phyloP scores from a whole-genome alignment of 768 basidiomycete genomes.

The Glaciozyma martinii region DNA sequence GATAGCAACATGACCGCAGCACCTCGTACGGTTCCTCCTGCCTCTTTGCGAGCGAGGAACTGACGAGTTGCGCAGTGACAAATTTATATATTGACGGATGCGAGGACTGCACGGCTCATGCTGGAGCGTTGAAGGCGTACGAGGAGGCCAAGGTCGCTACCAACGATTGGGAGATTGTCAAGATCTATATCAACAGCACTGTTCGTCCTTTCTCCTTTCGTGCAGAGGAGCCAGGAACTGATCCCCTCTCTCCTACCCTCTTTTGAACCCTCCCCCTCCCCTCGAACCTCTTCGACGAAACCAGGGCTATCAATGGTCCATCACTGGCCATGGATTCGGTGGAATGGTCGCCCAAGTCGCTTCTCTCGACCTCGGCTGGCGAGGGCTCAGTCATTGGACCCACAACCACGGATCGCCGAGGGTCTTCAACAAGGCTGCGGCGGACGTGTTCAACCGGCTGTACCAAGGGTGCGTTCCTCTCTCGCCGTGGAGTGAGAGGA shows the following conservation, averaged over 20 bases:
- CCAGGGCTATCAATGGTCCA: conserved; percentile 30
- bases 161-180: conserved; percentile 26
- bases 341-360: conserved; percentile 34
- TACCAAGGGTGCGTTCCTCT: conserved; percentile 27
- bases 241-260: too few species aligned
- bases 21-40: neutral
- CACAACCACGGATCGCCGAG: conserved; percentile 13
- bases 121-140: conserved; percentile 26
- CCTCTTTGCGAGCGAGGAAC: neutral
- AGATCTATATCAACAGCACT: conserved; percentile 21
- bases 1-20: neutral
- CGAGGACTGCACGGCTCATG: conserved; percentile 30
- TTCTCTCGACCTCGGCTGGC: conserved; percentile 32
- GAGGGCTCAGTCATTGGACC: conserved; percentile 13
- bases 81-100: conserved; percentile 21
- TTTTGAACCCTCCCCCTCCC: neutral
- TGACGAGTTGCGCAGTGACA: conserved; percentile 11
- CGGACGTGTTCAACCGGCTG: conserved; percentile 28
- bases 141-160: conserved; percentile 31
- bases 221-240: too few species aligned
- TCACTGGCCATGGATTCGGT: conserved; percentile 34
- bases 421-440: conserved; percentile 31
- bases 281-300: too few species aligned
- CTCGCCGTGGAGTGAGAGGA: too few species aligned
- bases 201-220: conserved; percentile 12